These are phyloP conservation scores for Aspergillus alliaceus DNA, from an alignment of 2,329 filamentous ascomycete genomes.

Conservation along the genomic window DNA sequence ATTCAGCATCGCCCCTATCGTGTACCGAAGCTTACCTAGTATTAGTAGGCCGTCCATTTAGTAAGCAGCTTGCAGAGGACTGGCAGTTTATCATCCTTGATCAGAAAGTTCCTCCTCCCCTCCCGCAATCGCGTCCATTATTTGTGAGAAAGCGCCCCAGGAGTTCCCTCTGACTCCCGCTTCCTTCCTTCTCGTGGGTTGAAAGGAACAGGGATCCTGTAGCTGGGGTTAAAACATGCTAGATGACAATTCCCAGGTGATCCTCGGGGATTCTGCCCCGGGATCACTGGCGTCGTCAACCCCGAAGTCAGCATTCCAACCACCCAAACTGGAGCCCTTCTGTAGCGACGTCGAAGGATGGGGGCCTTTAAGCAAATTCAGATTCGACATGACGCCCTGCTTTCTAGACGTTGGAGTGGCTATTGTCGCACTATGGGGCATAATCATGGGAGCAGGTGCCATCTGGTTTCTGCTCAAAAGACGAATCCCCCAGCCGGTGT, in stretches of 20 bases:
- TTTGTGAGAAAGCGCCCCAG: constrained; percentile 3
- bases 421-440: constrained; percentile 73
- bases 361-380: constrained; percentile 83
- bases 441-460: constrained; percentile 74
- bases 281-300: constrained; percentile 28
- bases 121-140: constrained; percentile 15
- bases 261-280: constrained; percentile 31
- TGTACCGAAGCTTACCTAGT: constrained; percentile 7
- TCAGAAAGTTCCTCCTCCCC: constrained; percentile 3
- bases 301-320: constrained; percentile 26
- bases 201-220: constrained; percentile 24
- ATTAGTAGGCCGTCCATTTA: constrained; percentile 17
- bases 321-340: constrained; percentile 60
- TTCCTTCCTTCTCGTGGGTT: constrained; percentile 13
- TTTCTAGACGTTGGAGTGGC: constrained; percentile 92
- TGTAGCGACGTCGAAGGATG: constrained; percentile 91
- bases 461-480: constrained; percentile 76
- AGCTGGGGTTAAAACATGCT: constrained; percentile 32
- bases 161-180: constrained; percentile 6
- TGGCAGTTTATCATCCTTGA: neutral
- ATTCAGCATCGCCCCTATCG: neutral
- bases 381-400: constrained; percentile 96
- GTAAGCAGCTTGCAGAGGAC: constrained; percentile 19
- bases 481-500: constrained; percentile 64
- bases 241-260: constrained; percentile 34